A percentile compares a stretch with the other conserved stretches of the same genome.
These are phyloP conservation scores for Teratosphaeria viscida DNA, from an alignment of 2,329 filamentous ascomycete genomes.

Conservation along the genomic window DNA sequence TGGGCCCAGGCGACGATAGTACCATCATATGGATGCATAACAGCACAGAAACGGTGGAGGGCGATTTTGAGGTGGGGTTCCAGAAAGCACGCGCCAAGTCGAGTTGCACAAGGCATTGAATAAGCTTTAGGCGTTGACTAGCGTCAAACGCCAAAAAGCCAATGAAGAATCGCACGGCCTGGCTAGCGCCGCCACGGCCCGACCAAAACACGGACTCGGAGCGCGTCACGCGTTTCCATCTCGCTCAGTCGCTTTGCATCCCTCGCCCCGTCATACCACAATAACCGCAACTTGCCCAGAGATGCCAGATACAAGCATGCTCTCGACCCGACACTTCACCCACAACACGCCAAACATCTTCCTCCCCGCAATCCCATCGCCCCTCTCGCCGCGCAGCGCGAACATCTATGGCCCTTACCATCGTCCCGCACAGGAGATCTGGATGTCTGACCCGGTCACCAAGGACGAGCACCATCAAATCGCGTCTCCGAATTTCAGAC, in stretches of 20 bases:
- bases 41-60: no score
- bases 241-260: background rate
- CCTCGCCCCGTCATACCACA: background rate
- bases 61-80: no score
- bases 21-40: no score
- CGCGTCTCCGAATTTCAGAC: constrained; percentile 24
- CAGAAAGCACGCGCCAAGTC: no score
- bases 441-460: background rate
- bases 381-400: constrained; percentile 34
- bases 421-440: constrained; percentile 9
- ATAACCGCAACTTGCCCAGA: background rate
- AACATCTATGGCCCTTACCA: constrained; percentile 24
- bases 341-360: constrained; percentile 9
- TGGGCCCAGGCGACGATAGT: no score
- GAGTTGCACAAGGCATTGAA: no score
- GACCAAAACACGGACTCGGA: background rate
- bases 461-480: background rate
- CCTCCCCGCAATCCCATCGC: constrained; percentile 29
- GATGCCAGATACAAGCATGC: background rate
- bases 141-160: background rate
- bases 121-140: background rate
- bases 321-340: background rate
- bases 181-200: background rate
- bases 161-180: background rate
- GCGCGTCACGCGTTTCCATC: background rate